Evolutionary conservation across 257 asterid species (phyloP).

Genomic region (Petunia secreta): DNA sequence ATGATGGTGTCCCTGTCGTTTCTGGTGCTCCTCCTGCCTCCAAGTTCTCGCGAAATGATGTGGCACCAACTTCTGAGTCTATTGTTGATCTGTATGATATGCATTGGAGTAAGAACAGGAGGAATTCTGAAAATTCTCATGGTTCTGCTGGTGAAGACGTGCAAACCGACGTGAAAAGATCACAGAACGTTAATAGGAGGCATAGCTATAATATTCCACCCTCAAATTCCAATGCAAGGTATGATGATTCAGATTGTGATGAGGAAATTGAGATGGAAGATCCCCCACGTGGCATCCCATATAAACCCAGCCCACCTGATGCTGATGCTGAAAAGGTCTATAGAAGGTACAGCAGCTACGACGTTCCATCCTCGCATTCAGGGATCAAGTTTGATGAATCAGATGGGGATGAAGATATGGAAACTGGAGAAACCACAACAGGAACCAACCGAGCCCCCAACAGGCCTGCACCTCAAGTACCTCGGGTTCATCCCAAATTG

Average conservation of each 20-base stretch:
- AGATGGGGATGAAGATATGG: constrained; percentile 48
- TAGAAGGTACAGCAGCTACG: constrained; percentile 82
- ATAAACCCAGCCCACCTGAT: constrained; percentile 24
- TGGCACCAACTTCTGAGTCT: constrained; percentile 32
- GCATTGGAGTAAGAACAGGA: constrained; percentile 34
- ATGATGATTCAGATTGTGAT: constrained; percentile 70
- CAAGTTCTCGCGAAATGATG: constrained; percentile 29
- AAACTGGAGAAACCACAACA: constrained; percentile 36
- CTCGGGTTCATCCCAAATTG: constrained; percentile 82
- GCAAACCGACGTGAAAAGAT: constrained; percentile 31
- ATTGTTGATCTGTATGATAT: constrained; percentile 32
- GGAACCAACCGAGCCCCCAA: constrained; percentile 49
- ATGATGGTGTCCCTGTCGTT: constrained; percentile 5
- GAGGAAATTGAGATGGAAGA: constrained; percentile 78
- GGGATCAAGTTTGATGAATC: constrained; percentile 68
- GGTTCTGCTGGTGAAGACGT: constrained; percentile 19
- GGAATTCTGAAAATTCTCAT: constrained; percentile 34
- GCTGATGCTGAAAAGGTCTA: constrained; percentile 36
- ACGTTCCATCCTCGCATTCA: constrained; percentile 42
- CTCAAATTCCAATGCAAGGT: constrained; percentile 40
- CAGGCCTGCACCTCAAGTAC: constrained; percentile 58
- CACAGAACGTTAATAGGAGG: constrained; percentile 51
- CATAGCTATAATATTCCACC: constrained; percentile 65
- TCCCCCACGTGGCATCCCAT: constrained; percentile 35
- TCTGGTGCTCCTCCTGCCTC: constrained; percentile 25